Base-by-base conservation (phyloP, 352 stramenopile genomes). In the Pythium folliculosum region DNA sequence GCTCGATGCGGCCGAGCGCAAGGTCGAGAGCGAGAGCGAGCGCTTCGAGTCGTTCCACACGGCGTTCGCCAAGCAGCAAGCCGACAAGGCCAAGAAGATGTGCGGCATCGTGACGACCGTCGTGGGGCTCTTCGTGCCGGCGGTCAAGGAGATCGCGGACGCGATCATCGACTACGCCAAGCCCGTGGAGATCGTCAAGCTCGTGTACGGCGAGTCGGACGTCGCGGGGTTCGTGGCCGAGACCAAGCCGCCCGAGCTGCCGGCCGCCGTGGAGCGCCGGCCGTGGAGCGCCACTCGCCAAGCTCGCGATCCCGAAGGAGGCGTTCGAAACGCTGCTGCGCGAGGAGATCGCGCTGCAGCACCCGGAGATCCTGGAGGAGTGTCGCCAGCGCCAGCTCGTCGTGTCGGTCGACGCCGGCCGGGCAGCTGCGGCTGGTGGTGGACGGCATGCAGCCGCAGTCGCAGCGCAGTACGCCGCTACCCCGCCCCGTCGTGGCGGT, bases 111-210 rank as follows among this genome's bases (percentile, higher is more conserved):
- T 77, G 17, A 62, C 66, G 12, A 65, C 59, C 0, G 53, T 71
- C 0, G 58, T 57, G 16, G 70, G 70, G 1, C 70, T 77, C 44
- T 73, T 73, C 37, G 65, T 58, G 8, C 70, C 70, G 1, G 57
- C 65, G 23, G 57, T 77, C 27, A 73, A 73, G 23, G 52, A 77
- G 38, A 60, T 68, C 14, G 65, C 67, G 16, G 58, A 73, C 53
- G 63, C 62, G 21, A 54, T 73, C n/a, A 63, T 73, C 21, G 66
- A 77, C 47, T 63, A 70, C 2, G 27, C 70, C 10, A 73, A 73
- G 30, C 70, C 70, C n/a, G 44, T 77, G 13, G 65, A 73, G 14
- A 56, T 77, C 16, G 68, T 69, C 37, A 25, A 50, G 14, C 51
- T 63, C 2, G 25, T 65, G 17, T 73, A 70, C 58, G 37, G 32